Percentiles rank a stretch among this genome's conserved stretches.
These are phyloP conservation scores for Eucalyptus polybractea DNA, from an alignment of 345 rosid species.

Conservation along the genomic window DNA sequence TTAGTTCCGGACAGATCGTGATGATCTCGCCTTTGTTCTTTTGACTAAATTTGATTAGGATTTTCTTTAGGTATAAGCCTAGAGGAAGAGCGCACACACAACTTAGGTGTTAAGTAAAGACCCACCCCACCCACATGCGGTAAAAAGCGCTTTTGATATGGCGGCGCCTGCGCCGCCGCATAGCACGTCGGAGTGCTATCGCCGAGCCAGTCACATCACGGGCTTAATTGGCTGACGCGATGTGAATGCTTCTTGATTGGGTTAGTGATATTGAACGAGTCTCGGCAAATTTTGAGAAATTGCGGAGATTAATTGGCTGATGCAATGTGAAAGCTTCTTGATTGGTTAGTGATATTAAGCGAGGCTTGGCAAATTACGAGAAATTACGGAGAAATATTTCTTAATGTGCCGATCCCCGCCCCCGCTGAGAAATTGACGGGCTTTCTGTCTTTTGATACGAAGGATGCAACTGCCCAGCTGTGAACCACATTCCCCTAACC, in stretches of 20 bases:
- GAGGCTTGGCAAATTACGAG: neutral
- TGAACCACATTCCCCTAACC: constrained; percentile 23
- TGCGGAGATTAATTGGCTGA: neutral
- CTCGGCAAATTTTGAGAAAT: neutral
- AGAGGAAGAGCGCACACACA: neutral
- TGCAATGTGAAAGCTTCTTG: neutral
- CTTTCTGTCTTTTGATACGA: neutral
- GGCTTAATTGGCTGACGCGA: neutral
- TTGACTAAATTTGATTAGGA: neutral
- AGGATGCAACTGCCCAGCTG: constrained; percentile 17
- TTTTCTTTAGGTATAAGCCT: neutral
- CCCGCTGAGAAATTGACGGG: neutral
- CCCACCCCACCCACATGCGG: neutral
- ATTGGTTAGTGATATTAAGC: neutral
- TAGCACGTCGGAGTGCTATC: neutral
- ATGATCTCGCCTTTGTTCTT: neutral
- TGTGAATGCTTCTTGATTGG: neutral
- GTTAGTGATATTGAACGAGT: neutral
- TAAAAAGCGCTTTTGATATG: neutral
- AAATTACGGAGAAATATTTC: neutral
- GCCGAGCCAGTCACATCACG: neutral
- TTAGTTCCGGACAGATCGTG: neutral
- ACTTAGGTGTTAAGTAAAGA: neutral
- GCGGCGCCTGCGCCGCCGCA: neutral
- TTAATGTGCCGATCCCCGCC: neutral